Percentiles rank a stretch among this genome's conserved stretches.
These are phyloP conservation scores for Leccinum cinnamomeum DNA, from an alignment of 1,284 basidiomycete genomes.

Conservation along the genomic window DNA sequence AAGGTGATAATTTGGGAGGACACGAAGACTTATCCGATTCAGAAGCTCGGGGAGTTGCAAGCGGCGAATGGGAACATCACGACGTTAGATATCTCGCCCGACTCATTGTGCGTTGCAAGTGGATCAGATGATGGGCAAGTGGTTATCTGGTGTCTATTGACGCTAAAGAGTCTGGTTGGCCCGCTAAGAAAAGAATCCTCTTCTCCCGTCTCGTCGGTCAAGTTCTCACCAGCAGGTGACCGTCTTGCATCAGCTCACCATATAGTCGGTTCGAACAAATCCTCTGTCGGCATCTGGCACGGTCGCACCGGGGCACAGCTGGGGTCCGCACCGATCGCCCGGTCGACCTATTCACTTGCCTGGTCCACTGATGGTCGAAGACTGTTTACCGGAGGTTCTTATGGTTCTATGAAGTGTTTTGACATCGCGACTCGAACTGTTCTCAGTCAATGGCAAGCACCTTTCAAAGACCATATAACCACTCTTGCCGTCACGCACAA, in stretches of 20 bases:
- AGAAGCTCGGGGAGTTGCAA: not conserved
- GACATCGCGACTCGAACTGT: not conserved
- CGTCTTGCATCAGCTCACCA: too few species aligned
- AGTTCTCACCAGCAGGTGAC: too few species aligned
- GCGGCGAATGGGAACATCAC: not conserved
- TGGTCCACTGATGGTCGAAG: conserved; percentile 13
- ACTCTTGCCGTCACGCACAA: conserved; percentile 6
- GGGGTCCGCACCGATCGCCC: not conserved
- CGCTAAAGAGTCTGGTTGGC: not conserved
- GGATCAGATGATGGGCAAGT: conserved; percentile 10
- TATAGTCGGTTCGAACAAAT: too few species aligned
- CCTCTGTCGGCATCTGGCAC: conserved; percentile 6
- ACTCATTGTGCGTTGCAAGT: conserved; percentile 6
- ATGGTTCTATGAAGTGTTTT: conserved; percentile 10
- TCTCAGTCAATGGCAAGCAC: not conserved
- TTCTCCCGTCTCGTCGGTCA: too few species aligned
- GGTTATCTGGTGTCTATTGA: conserved; percentile 23
- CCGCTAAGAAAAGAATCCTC: not conserved
- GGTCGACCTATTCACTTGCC: conserved; percentile 8
- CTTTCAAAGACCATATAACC: conserved; percentile 4
- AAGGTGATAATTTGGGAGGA: conserved; percentile 12
- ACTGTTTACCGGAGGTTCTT: conserved; percentile 7
- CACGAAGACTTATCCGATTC: not conserved
- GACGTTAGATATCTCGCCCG: conserved; percentile 10
- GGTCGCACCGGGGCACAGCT: conserved; percentile 7